A percentile compares a stretch with the other conserved stretches of the same genome.
phyloP scores from a whole-genome alignment of 2,329 filamentous ascomycete species.

The Graphilbum fragrans region DNA sequence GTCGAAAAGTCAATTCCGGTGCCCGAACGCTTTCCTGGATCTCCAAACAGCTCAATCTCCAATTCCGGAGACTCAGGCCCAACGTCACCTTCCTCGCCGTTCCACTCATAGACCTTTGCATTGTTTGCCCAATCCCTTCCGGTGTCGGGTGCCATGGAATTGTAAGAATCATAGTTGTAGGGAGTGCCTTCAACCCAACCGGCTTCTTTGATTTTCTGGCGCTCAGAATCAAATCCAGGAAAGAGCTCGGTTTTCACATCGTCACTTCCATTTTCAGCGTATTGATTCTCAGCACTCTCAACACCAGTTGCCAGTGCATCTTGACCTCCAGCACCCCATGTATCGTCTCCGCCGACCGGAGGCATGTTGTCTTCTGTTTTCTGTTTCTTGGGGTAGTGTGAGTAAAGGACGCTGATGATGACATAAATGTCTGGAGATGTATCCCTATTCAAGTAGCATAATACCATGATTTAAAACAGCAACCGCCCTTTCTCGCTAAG shows the following conservation, averaged over 20 bases:
- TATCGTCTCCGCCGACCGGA: not conserved
- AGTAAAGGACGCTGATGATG: too few species aligned
- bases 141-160: slow-evolving; percentile 7
- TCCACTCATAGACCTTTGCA: slow-evolving; percentile 68
- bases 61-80: slow-evolving; percentile 59
- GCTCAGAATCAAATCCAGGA: slow-evolving; percentile 10
- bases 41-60: slow-evolving; percentile 64
- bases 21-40: slow-evolving; percentile 32
- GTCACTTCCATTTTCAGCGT: slow-evolving; percentile 2
- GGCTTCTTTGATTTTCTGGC: slow-evolving; percentile 14
- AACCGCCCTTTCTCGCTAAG: too few species aligned
- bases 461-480: too few species aligned
- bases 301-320: not conserved
- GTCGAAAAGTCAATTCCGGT: slow-evolving; percentile 50
- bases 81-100: slow-evolving; percentile 75
- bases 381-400: too few species aligned
- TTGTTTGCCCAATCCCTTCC: slow-evolving; percentile 34
- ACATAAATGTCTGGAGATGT: too few species aligned
- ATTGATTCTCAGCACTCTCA: slow-evolving; percentile 4
- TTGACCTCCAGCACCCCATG: not conserved
- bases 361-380: not conserved
- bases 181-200: slow-evolving; percentile 33
- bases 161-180: slow-evolving; percentile 33
- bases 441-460: too few species aligned
- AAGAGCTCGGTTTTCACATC: slow-evolving; percentile 9